phyloP scores from a whole-genome alignment of 495 filamentous ascomycete species.

The Hypoxylon intermedium region DNA sequence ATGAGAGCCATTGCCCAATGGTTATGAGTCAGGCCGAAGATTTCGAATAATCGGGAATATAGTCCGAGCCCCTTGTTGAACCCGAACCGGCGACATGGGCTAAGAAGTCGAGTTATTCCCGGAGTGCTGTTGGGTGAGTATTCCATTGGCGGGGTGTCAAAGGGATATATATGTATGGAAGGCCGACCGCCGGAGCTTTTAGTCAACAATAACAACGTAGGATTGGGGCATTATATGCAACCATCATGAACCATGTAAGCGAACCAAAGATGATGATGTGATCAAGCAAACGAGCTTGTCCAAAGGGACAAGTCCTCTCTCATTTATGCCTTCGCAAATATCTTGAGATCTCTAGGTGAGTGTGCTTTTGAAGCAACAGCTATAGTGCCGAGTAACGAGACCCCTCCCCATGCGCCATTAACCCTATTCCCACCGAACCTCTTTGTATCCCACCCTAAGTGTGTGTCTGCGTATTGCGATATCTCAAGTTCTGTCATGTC shows the following conservation, averaged over 20 bases:
- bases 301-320: constrained; percentile 9
- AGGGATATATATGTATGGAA: neutral
- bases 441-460: constrained; percentile 6
- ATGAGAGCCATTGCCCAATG: constrained; percentile 13
- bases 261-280: no score
- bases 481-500: constrained; percentile 24
- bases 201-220: no score
- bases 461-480: constrained; percentile 9
- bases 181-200: constrained; percentile 26
- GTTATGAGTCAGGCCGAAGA: constrained; percentile 32
- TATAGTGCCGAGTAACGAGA: constrained; percentile 14
- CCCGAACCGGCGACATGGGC: neutral
- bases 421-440: constrained; percentile 11
- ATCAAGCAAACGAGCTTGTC: constrained; percentile 1
- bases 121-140: neutral
- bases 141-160: constrained; percentile 10
- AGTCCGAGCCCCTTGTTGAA: neutral
- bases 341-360: constrained; percentile 22
- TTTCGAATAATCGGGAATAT: neutral
- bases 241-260: neutral
- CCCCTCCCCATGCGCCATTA: constrained; percentile 19
- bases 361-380: neutral
- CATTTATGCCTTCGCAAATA: constrained; percentile 22
- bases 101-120: neutral
- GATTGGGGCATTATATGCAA: no score